A percentile compares a stretch with the other conserved stretches of the same genome.
These are phyloP conservation scores for Calocera viscosa DNA, from an alignment of 768 basidiomycete species.

Conservation along the genomic window DNA sequence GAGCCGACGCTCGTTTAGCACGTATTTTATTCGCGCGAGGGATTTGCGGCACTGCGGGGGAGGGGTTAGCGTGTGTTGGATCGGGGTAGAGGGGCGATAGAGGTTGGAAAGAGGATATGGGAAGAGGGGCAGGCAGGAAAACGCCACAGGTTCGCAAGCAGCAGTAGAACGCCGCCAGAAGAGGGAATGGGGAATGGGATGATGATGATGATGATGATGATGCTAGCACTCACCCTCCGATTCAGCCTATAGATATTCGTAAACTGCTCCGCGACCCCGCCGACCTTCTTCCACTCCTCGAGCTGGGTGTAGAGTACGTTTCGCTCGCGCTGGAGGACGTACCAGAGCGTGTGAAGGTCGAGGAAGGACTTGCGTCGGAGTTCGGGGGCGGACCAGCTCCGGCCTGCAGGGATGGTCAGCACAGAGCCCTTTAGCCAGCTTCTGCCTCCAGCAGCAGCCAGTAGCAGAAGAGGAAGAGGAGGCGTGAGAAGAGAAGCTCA, in stretches of 20 bases:
- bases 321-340: slow-evolving; percentile 72
- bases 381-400: slow-evolving; percentile 77
- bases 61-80: too few relatives aligned
- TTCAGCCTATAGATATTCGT: slow-evolving; percentile 17
- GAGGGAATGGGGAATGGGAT: not conserved
- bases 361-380: slow-evolving; percentile 82
- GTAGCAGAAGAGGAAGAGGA: slow-evolving; percentile 21
- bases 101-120: slow-evolving; percentile 10
- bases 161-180: not conserved
- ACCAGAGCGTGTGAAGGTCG: slow-evolving; percentile 93
- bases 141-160: too few relatives aligned
- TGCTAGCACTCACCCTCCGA: slow-evolving; percentile 8
- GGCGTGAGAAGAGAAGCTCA: slow-evolving; percentile 10
- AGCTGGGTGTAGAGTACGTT: slow-evolving; percentile 83
- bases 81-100: not conserved
- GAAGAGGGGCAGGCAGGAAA: not conserved
- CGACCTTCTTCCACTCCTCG: slow-evolving; percentile 60
- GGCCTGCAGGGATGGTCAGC: slow-evolving; percentile 37
- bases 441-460: slow-evolving; percentile 27
- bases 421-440: too few relatives aligned
- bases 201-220: not conserved
- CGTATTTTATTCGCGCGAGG: slow-evolving; percentile 91
- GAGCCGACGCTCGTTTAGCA: slow-evolving; percentile 78
- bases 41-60: slow-evolving; percentile 66
- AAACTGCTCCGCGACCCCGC: slow-evolving; percentile 11